These are phyloP conservation scores for Alternaria postmessia DNA, from an alignment of 2,329 filamentous ascomycete genomes.

Conservation along the genomic window DNA sequence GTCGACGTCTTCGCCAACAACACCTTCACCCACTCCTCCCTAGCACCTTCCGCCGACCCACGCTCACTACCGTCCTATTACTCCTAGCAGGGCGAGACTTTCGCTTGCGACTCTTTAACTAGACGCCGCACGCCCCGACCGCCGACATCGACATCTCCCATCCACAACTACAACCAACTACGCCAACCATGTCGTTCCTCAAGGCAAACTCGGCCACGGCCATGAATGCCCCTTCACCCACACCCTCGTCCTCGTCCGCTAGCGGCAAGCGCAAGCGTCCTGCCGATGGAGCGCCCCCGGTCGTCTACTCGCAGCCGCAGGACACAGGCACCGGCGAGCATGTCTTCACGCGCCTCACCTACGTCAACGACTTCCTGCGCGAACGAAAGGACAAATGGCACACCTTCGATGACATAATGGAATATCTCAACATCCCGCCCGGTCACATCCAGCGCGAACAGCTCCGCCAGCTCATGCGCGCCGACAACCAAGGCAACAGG, in stretches of 20 bases:
- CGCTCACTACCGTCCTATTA: slow-evolving; percentile 5
- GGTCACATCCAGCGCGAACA: slow-evolving; percentile 63
- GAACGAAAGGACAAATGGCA: slow-evolving; percentile 71
- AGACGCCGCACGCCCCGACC: slow-evolving; percentile 37
- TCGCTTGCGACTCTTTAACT: slow-evolving; percentile 41
- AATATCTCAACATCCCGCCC: slow-evolving; percentile 77
- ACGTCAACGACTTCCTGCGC: slow-evolving; percentile 71
- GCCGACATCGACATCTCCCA: not conserved
- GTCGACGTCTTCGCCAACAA: not conserved
- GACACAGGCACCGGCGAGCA: slow-evolving; percentile 79
- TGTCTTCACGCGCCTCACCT: slow-evolving; percentile 86
- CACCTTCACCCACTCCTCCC: slow-evolving; percentile 3
- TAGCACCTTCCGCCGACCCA: slow-evolving; percentile 1
- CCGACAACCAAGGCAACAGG: slow-evolving; percentile 65
- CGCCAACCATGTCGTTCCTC: slow-evolving; percentile 46
- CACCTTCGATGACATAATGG: slow-evolving; percentile 77
- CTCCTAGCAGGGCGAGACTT: too few relatives aligned
- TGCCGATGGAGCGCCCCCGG: slow-evolving; percentile 53
- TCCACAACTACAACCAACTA: not conserved
- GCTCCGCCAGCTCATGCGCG: slow-evolving; percentile 72
- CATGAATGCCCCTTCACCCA: slow-evolving; percentile 68
- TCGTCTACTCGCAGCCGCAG: slow-evolving; percentile 77
- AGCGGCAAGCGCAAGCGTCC: slow-evolving; percentile 67
- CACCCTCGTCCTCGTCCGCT: slow-evolving; percentile 56
- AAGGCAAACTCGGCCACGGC: slow-evolving; percentile 37